Base-by-base conservation (phyloP, 2,329 filamentous ascomycete genomes). In the Mycosphaerella arachidis region DNA sequence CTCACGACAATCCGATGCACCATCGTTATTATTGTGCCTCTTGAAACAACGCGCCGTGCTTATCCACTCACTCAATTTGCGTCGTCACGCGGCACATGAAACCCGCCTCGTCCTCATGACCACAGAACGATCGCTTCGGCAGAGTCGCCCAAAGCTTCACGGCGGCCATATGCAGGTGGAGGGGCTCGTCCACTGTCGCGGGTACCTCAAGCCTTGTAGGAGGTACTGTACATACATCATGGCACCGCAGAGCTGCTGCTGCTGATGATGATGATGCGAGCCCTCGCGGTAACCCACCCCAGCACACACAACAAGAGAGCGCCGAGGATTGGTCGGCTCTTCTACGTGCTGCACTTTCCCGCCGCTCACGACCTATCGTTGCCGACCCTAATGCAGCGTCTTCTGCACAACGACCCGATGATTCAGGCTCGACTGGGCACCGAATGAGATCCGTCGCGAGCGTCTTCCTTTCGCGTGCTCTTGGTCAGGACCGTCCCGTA, bases 361-460 rank as follows among this genome's bases (percentile, higher is more conserved):
- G 54, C 40, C 18, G 33, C 31, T 45, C 13, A 52, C 27, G 27
- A 53, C 57, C 57, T 56, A 60, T 60, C 53, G 48, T 18, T 48
- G 58, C 29, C 20, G 53, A 37, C 48, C 45, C 58, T 60, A 60
- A 57, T 56, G 58, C 57, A 59, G 51, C 57, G n/a, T 37, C 33
- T 57, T 33, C 48, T 62, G 60, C 58, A 63, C 52, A 33, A 51
- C 50, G 31, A 56, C 61, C 61, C 58, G 56, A 63, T 37, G 48
- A n/a, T 56, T 63, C 53, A 63, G 63, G 63, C 63, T 60, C 51
- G 27, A 55, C 59, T 66, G 63, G 61, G 61, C 63, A 60, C 59
- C 63, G 61, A 65, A 61, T 63, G 58, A 63, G 56, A 60, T 57
- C 18, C 45, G 37, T 46, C 20, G 31, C 37, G 16, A 50, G 30